phyloP scores from a whole-genome alignment of 2,329 filamentous ascomycete species.

The Cryphonectria parasitica region DNA sequence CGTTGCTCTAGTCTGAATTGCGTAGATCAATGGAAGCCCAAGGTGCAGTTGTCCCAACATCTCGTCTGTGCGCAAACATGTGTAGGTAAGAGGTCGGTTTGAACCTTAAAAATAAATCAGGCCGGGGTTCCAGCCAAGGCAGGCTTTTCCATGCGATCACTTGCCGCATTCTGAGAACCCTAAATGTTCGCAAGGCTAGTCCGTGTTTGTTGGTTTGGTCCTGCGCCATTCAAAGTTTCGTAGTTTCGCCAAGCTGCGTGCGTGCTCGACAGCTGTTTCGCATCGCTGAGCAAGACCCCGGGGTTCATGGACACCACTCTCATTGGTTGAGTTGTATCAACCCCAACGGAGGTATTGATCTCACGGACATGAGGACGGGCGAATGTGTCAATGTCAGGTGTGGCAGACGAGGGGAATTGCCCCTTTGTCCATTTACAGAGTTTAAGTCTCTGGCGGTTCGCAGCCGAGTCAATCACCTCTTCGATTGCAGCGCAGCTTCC shows the following conservation, averaged over 20 bases:
- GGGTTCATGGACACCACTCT: neutral
- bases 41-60: slow-evolving; percentile 12
- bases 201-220: neutral
- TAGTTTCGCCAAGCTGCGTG: neutral
- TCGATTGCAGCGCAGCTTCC: neutral
- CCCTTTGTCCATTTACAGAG: too few species aligned
- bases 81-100: slow-evolving; percentile 19
- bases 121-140: neutral
- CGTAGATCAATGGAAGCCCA: neutral
- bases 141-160: slow-evolving; percentile 11
- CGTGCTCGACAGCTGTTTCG: neutral
- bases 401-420: too few species aligned
- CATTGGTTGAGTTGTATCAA: neutral
- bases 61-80: slow-evolving; percentile 14
- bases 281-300: neutral
- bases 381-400: too few species aligned
- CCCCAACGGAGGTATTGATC: neutral
- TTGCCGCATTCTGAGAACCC: neutral
- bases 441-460: too few species aligned
- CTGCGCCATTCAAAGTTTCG: neutral
- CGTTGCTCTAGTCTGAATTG: neutral
- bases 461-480: neutral
- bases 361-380: neutral
- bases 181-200: neutral
- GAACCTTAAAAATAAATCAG: slow-evolving; percentile 17